Evolutionary conservation across 441 rosid genomes (phyloP), one percentile per base, ranked within the genome.

Genomic region (Populus trichocarpa): DNA sequence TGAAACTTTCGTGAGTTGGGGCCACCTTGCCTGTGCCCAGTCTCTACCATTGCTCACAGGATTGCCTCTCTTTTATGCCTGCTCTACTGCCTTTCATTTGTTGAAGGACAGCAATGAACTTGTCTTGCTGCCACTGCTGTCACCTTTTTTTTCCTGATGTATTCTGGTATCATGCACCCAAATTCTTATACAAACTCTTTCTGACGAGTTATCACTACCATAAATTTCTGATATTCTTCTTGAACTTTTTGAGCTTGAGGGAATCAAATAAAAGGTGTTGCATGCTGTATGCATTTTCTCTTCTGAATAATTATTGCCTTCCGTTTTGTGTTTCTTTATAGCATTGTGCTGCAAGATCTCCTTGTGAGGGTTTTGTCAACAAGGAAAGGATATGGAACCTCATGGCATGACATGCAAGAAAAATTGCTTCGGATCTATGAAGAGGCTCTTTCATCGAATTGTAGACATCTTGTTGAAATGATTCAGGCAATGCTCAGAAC

Each of bases 401-500:
- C 89, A n/a, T 87, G 98, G 92, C 74, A 74, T 86, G 83, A 81
- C 69, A 46, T 86, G 83, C 89, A 89, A 84, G 89, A 88, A 81
- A 88, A 89, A 72, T 78, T 96, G 88, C 83, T 94, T 18, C 67
- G 30, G 80, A 82, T 94, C 76, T 94, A 94, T 82, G 84, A 76
- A 74, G 95, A 89, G 87, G 93, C 98, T 64, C 91, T 96, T 74
- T 86, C 97, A 77, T 88, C 97, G 65, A 90, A 82, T 83, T 87
- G 95, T 79, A 79, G 83, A 46, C 82, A 84, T 78, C 90, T 96
- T 79, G 90, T 87, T 66, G 91, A 86, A 83, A 86, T 91, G 86
- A 88, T 96, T 78, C 95, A 94, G 96, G 99, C 94, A 78, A 42
- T 67, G 53, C 78, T 53, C 68, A 72, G 11, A 69, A 35, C 14